Percentiles rank a stretch among this genome's conserved stretches.
These are phyloP conservation scores for Moesziomyces sp. DNA, from an alignment of 1,284 basidiomycete species.

Conservation along the genomic window DNA sequence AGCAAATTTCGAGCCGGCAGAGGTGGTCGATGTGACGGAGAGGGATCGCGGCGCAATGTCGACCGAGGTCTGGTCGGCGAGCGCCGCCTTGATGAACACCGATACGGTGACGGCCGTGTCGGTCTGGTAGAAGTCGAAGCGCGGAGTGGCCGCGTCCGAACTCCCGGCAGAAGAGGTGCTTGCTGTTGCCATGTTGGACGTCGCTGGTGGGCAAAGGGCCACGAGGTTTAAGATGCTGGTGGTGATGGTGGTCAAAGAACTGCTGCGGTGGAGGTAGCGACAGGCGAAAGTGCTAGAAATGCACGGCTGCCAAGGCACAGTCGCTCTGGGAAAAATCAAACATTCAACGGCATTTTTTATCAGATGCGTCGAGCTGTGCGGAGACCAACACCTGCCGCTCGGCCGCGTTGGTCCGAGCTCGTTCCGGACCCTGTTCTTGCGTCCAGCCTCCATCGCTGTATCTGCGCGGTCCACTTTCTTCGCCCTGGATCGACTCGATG, in stretches of 20 bases:
- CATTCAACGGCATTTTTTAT: background rate
- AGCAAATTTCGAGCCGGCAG: constrained; percentile 22
- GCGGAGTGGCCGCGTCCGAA: constrained; percentile 17
- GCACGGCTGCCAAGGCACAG: too few species aligned
- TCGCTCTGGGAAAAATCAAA: background rate
- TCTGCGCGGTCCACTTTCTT: background rate
- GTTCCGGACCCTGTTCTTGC: background rate
- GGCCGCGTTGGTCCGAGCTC: background rate
- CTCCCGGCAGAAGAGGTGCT: constrained; percentile 2
- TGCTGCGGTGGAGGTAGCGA: constrained; percentile 1
- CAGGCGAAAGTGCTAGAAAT: constrained; percentile 22
- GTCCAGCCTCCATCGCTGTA: background rate
- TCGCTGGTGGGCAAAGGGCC: background rate
- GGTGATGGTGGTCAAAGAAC: constrained; percentile 2
- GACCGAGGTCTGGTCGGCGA: constrained; percentile 42
- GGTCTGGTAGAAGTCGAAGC: constrained; percentile 68
- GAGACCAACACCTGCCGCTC: constrained; percentile 19
- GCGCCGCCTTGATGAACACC: constrained; percentile 58
- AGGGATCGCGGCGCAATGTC: constrained; percentile 25
- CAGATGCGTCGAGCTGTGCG: background rate
- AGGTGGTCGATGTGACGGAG: constrained; percentile 21
- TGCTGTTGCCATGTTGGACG: constrained; percentile 10
- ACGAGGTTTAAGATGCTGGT: constrained; percentile 3
- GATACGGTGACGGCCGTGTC: constrained; percentile 57
- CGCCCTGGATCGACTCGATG: constrained; percentile 6